Conservation (phyloP, 768 basidiomycete species). For the Pilatotrama ljubarskyi region DNA sequence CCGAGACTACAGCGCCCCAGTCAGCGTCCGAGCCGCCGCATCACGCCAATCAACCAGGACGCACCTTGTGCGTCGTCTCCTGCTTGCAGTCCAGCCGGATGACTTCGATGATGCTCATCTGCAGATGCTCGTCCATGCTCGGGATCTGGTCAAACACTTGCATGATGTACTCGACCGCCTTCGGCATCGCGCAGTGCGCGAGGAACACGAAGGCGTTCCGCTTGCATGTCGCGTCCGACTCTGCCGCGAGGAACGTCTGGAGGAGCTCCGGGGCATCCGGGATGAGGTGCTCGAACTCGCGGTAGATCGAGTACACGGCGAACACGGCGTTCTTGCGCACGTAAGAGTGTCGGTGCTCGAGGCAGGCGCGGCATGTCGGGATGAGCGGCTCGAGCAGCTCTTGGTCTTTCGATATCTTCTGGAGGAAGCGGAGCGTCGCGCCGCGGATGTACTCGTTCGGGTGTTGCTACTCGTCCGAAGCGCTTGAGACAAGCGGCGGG, state of each 20-base stretch:
- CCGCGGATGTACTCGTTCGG: conserved; percentile 99
- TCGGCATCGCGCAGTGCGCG: conserved; percentile 79
- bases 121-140: conserved; percentile 85
- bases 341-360: conserved; percentile 97
- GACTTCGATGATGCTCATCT: conserved; percentile 95
- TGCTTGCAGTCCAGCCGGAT: conserved; percentile 86
- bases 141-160: conserved; percentile 83
- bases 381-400: conserved; percentile 96
- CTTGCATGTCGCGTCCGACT: conserved; percentile 94
- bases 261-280: conserved; percentile 96
- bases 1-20: conserved; percentile 55
- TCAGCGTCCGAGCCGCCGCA: background rate
- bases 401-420: conserved; percentile 90
- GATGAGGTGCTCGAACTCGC: conserved; percentile 91
- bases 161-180: conserved; percentile 90
- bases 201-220: conserved; percentile 97
- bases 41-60: conserved; percentile 29
- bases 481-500: background rate
- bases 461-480: conserved; percentile 72
- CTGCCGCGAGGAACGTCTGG: conserved; percentile 93
- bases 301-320: conserved; percentile 91
- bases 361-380: conserved; percentile 88
- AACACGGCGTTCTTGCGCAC: conserved; percentile 99
- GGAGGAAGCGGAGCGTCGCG: conserved; percentile 93
- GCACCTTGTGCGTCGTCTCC: conserved; percentile 80